These are phyloP conservation scores for Debaryomyces sp. DNA, from an alignment of 1,139 yeast genomes.

Conservation along the genomic window DNA sequence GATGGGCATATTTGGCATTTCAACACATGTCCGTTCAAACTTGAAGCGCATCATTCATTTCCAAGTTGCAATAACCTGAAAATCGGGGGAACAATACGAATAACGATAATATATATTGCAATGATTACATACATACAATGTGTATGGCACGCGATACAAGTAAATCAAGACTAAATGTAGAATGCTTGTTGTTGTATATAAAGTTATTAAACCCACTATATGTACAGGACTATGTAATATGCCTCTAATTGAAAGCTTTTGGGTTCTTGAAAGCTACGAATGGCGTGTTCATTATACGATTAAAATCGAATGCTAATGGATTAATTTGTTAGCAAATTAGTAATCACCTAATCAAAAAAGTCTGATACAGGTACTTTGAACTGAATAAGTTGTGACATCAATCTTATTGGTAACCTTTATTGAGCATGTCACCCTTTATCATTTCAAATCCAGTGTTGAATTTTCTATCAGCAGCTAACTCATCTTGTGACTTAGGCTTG, in stretches of 20 bases:
- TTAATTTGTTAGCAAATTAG: background rate
- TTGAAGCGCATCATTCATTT: no score
- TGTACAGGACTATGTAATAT: slow-evolving; percentile 5
- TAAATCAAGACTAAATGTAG: background rate
- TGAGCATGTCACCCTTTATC: slow-evolving; percentile 17
- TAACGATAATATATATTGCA: background rate
- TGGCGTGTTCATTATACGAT: background rate
- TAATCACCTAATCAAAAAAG: background rate
- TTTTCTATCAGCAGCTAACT: slow-evolving; percentile 61
- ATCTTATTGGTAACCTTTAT: slow-evolving; percentile 9
- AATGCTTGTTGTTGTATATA: background rate
- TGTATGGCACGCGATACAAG: background rate
- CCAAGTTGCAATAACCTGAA: no score
- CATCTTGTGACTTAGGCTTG: slow-evolving; percentile 45
- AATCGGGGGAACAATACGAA: no score
- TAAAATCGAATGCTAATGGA: background rate
- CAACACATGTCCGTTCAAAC: no score
- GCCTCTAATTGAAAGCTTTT: background rate
- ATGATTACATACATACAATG: background rate
- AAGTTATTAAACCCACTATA: slow-evolving; percentile 1
- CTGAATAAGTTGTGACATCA: background rate
- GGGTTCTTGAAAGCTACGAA: background rate
- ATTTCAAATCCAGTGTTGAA: slow-evolving; percentile 61
- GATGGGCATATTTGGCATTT: no score
- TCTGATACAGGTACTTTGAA: background rate